Conservation (phyloP, 495 filamentous ascomycete genomes). For the Recurvomyces mirabilis region DNA sequence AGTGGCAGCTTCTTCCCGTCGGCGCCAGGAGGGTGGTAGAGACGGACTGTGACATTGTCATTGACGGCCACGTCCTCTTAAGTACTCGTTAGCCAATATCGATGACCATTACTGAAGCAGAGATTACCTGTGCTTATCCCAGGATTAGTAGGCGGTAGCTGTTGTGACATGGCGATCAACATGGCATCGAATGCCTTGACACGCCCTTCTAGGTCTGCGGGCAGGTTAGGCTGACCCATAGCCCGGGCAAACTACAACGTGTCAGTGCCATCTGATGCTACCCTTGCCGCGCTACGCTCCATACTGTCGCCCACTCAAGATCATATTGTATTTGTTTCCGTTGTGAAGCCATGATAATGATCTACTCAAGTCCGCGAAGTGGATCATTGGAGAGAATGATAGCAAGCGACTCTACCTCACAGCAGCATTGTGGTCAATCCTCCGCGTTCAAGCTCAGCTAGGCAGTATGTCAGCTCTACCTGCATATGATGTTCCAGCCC, state of each 20-base stretch:
- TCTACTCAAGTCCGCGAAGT: too few species aligned
- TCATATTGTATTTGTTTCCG: too few species aligned
- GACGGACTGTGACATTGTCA: slow-evolving; percentile 1
- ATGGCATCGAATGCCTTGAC: neutral
- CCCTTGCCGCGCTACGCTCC: too few species aligned
- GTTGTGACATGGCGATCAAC: neutral
- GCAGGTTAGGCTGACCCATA: neutral
- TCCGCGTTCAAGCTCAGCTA: too few species aligned
- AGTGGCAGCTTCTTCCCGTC: neutral
- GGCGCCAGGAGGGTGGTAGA: neutral
- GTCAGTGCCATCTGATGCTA: too few species aligned
- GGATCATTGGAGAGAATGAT: too few species aligned
- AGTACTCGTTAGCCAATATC: neutral
- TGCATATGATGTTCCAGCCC: too few species aligned
- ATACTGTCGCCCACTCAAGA: too few species aligned
- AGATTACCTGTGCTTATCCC: neutral
- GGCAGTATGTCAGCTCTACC: too few species aligned
- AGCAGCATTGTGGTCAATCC: too few species aligned
- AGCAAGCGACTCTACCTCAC: too few species aligned
- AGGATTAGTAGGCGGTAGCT: neutral
- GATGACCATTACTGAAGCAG: neutral
- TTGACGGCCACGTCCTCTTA: neutral
- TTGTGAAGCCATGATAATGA: too few species aligned
- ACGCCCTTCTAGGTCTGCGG: neutral
- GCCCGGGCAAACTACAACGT: neutral